These are phyloP conservation scores for Aspergillus fumigatiaffinis DNA, from an alignment of 2,329 filamentous ascomycete species.

Conservation along the genomic window DNA sequence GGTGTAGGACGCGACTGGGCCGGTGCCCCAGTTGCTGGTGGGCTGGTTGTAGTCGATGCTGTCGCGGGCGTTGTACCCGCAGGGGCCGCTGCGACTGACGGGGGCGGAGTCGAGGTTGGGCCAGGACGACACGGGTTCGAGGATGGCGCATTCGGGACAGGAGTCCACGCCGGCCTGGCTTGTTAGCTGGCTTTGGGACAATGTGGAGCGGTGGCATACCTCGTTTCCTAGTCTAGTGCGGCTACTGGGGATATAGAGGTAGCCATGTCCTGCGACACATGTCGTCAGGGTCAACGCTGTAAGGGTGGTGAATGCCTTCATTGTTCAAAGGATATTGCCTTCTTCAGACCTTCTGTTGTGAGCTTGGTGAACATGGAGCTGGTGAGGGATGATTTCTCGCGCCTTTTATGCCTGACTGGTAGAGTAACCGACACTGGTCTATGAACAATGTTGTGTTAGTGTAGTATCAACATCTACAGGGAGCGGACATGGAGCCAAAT, in stretches of 20 bases:
- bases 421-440: background rate
- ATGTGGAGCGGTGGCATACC: slow-evolving; percentile 25
- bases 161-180: slow-evolving; percentile 46
- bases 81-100: slow-evolving; percentile 49
- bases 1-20: slow-evolving; percentile 43
- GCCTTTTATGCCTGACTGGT: background rate
- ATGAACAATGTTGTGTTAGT: background rate
- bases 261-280: slow-evolving; percentile 42
- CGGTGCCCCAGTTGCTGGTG: slow-evolving; percentile 41
- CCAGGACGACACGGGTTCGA: slow-evolving; percentile 51
- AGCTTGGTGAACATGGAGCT: too few relatives aligned
- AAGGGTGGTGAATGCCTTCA: slow-evolving; percentile 1
- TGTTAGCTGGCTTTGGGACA: background rate
- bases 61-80: slow-evolving; percentile 53
- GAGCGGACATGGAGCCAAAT: background rate
- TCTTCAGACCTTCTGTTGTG: too few relatives aligned
- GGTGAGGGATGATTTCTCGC: background rate
- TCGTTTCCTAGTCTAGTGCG: slow-evolving; percentile 44
- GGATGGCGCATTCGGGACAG: slow-evolving; percentile 54
- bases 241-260: slow-evolving; percentile 43
- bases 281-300: background rate
- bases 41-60: slow-evolving; percentile 53
- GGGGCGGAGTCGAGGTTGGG: slow-evolving; percentile 45
- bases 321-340: background rate
- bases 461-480: background rate